Evolutionary conservation across 345 rosid genomes (phyloP).

Genomic region (Pugionium dolabratum): DNA sequence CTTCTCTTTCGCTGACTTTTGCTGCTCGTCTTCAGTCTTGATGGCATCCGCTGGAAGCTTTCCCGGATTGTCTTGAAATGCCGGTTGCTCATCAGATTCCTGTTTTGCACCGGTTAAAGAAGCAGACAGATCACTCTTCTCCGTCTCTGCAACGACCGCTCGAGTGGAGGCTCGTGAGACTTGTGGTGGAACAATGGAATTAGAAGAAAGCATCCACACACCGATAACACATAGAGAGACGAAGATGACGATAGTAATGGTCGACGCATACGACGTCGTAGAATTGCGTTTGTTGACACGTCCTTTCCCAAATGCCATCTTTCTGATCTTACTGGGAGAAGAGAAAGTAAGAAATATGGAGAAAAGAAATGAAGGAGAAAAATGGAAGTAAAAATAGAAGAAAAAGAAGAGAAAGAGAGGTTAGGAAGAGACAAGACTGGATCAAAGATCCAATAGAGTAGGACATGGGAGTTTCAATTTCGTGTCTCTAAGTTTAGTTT

Average conservation of each 20-base stretch:
- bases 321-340: background rate
- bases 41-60: conserved; percentile 84
- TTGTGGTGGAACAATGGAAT: conserved; percentile 46
- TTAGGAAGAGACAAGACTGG: conserved; percentile 48
- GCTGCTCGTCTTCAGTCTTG: conserved; percentile 52
- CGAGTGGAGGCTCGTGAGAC: conserved; percentile 42
- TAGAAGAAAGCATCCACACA: conserved; percentile 75
- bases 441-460: conserved; percentile 59
- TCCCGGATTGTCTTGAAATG: conserved; percentile 79
- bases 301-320: conserved; percentile 60
- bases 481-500: conserved; percentile 35
- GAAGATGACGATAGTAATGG: conserved; percentile 65
- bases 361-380: background rate
- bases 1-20: conserved; percentile 39
- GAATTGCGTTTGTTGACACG: conserved; percentile 56
- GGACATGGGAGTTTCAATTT: conserved; percentile 47
- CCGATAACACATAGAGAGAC: conserved; percentile 67
- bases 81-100: conserved; percentile 41
- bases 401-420: conserved; percentile 40
- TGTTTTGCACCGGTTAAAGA: conserved; percentile 27
- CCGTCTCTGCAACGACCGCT: conserved; percentile 30
- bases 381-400: conserved; percentile 29
- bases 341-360: too few relatives aligned
- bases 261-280: conserved; percentile 57
- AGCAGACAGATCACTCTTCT: conserved; percentile 31